Conservation (phyloP, 805 yeast species). For the Maudiozyma bulderi region DNA sequence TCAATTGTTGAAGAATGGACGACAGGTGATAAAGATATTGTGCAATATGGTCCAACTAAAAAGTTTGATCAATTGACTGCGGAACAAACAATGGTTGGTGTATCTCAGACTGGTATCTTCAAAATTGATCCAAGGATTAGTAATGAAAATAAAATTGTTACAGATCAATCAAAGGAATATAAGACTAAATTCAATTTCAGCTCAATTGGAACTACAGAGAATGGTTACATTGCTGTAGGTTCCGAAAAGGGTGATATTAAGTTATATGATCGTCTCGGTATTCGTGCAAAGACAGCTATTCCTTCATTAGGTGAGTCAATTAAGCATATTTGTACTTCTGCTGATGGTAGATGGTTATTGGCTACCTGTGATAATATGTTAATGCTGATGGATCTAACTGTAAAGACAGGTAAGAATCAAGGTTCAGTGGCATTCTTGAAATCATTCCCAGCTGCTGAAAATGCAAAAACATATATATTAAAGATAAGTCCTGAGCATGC, state of each 20-base stretch:
- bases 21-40: slow-evolving; percentile 41
- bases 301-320: slow-evolving; percentile 79
- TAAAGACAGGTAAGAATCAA: slow-evolving; percentile 50
- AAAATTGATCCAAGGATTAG: slow-evolving; percentile 70
- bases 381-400: slow-evolving; percentile 56
- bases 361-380: slow-evolving; percentile 72
- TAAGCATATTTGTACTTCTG: slow-evolving; percentile 56
- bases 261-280: slow-evolving; percentile 62
- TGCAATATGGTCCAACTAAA: slow-evolving; percentile 55
- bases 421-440: slow-evolving; percentile 56
- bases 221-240: slow-evolving; percentile 70
- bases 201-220: slow-evolving; percentile 58
- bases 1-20: slow-evolving; percentile 82
- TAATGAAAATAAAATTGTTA: slow-evolving; percentile 47
- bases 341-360: slow-evolving; percentile 72
- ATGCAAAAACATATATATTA: slow-evolving; percentile 62
- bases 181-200: slow-evolving; percentile 47
- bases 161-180: slow-evolving; percentile 44
- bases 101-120: slow-evolving; percentile 56
- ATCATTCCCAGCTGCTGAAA: slow-evolving; percentile 52
- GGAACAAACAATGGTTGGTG: slow-evolving; percentile 68
- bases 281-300: slow-evolving; percentile 63
- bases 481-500: slow-evolving; percentile 64
- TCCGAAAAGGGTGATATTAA: slow-evolving; percentile 67
- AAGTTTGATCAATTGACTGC: slow-evolving; percentile 66